Evolutionary conservation across 2,329 filamentous ascomycete species (phyloP), one percentile per base, ranked within the genome.

Genomic region (Cylindrodendrum hubeiense): DNA sequence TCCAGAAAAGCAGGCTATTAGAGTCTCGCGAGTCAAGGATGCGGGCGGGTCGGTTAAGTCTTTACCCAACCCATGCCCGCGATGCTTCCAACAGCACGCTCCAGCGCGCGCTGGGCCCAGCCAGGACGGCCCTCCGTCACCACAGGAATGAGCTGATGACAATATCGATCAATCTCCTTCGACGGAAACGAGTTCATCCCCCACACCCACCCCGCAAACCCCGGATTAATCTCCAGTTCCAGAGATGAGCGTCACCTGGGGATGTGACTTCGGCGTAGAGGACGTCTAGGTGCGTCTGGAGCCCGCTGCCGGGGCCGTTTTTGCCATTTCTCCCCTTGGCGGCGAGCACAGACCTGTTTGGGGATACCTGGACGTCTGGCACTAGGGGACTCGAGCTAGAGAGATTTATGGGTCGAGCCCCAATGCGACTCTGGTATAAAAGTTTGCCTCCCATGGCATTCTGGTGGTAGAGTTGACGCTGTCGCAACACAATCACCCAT

Each of bases 141-240:
- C 44, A 47, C n/a, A 57, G 59, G 41, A 50, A 59, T 55, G 54
- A 59, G 56, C 46, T 60, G 67, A 71, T 64, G 60, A 66, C 62
- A 68, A 68, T 66, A 34, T 63, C 39, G 34, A 60, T 66, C 56
- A 63, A 49, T 58, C 59, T 65, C 52, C 57, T 68, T 68, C 28
- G 63, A 62, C 71, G 72, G 72, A 74, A 71, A 62, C 65, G 52
- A 70, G 59, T 75, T 74, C 72, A 71, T 74, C 72, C 72, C 72
- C 72, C 72, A 66, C 72, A 74, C 60, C 61, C 61, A 72, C 72
- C 72, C 72, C 68, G 71, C 71, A 74, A 74, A 72, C 72, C 72
- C 72, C 65, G 70, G 74, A 70, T 74, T 44, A 24, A 53, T 61
- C 71, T 64, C 66, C 58, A 68, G 39, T 56, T 60, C 49, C 67